Conservation (phyloP, 352 stramenopile species). For the Phytophthora citrophthora region DNA sequence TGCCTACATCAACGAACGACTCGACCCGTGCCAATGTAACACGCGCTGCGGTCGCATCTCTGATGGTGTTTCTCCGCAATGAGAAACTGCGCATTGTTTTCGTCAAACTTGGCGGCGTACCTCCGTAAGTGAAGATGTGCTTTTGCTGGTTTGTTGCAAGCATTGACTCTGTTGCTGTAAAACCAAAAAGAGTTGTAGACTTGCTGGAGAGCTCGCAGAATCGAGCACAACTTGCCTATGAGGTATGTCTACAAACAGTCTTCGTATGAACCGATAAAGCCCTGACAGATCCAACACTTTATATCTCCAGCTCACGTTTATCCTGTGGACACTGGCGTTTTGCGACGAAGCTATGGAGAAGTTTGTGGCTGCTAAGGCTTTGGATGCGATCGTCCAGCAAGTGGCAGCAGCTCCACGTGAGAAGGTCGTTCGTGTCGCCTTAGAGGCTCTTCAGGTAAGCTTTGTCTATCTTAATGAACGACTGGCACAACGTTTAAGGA, state of each 20-base stretch:
- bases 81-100: constrained; percentile 91
- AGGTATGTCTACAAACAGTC: constrained; percentile 38
- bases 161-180: constrained; percentile 4
- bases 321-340: constrained; percentile 97
- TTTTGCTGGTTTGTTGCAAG: constrained; percentile 1
- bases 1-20: constrained; percentile 63
- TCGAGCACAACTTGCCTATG: constrained; percentile 96
- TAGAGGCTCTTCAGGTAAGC: constrained; percentile 90
- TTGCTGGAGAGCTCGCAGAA: constrained; percentile 81
- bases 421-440: constrained; percentile 96
- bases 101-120: constrained; percentile 90
- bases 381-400: constrained; percentile 80
- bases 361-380: constrained; percentile 67
- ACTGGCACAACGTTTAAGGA: not conserved
- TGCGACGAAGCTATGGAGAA: constrained; percentile 83
- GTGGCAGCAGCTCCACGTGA: constrained; percentile 94
- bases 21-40: constrained; percentile 76
- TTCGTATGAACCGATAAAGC: too few relatives aligned
- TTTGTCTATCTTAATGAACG: not conserved
- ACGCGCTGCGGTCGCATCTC: constrained; percentile 87
- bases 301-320: constrained; percentile 91
- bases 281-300: too few relatives aligned
- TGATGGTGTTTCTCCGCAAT: constrained; percentile 93
- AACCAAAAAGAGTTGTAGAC: constrained; percentile 57
- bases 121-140: constrained; percentile 65